Evolutionary conservation across 2,329 filamentous ascomycete species (phyloP).

Genomic region (Diaporthe amygdali): DNA sequence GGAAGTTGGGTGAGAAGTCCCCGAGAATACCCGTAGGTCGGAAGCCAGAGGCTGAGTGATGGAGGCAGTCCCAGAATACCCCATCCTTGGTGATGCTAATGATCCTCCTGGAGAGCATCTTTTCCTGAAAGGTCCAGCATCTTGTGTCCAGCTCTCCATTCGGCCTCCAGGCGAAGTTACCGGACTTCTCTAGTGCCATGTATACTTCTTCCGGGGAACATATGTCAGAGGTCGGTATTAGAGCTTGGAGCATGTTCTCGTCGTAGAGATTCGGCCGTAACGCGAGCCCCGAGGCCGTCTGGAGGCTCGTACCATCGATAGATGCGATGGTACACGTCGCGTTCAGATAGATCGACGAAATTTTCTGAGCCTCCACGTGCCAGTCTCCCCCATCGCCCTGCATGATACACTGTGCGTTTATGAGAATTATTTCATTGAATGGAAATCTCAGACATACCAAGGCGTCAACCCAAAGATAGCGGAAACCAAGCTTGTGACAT

Average conservation of each 20-base stretch:
- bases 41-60: not conserved
- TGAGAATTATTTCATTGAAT: no score
- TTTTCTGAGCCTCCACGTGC: no score
- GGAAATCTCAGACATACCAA: not conserved
- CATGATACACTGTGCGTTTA: not conserved
- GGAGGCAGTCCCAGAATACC: not conserved
- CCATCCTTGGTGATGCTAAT: not conserved
- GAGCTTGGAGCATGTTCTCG: no score
- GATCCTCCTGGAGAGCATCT: not conserved
- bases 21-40: not conserved
- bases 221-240: no score
- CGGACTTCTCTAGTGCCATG: not conserved
- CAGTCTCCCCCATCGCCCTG: not conserved
- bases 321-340: no score
- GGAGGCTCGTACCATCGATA: no score
- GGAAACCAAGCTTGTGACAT: not conserved
- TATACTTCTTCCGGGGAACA: not conserved
- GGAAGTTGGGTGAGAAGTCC: not conserved
- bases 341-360: no score
- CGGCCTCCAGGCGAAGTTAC: not conserved
- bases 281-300: no score
- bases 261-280: no score
- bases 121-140: not conserved
- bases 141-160: not conserved
- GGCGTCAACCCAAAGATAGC: not conserved